Conservation (phyloP, 306 rosid genomes). For the Acmispon strigosus region DNA sequence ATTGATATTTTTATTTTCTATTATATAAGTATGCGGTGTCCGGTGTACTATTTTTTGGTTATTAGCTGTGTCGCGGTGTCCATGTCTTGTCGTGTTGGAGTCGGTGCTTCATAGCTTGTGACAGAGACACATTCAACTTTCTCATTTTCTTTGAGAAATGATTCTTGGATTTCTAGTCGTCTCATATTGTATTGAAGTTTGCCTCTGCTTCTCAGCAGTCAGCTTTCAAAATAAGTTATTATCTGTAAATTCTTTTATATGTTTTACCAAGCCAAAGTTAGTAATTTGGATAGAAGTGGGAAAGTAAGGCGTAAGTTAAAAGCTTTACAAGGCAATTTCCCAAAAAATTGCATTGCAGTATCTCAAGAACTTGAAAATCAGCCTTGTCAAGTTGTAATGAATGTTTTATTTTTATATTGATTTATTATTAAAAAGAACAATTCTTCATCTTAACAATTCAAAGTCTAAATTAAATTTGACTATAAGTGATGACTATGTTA, state of each 20-base stretch:
- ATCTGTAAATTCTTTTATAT: neutral
- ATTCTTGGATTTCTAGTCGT: neutral
- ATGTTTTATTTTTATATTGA: too few species aligned
- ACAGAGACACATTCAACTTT: neutral
- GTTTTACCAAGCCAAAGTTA: neutral
- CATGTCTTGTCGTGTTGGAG: too few species aligned
- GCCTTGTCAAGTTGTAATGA: neutral
- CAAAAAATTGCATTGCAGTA: neutral
- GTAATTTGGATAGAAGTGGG: neutral
- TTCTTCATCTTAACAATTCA: neutral
- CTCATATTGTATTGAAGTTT: neutral
- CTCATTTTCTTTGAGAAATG: neutral
- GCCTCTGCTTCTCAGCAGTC: neutral
- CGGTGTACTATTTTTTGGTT: too few species aligned
- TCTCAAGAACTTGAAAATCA: neutral
- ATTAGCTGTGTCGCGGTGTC: too few species aligned
- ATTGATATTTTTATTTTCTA: too few species aligned
- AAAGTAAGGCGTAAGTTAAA: neutral
- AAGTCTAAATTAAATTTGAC: neutral
- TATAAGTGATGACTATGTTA: neutral
- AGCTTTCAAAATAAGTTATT: neutral
- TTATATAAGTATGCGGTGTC: too few species aligned
- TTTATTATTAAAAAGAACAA: neutral
- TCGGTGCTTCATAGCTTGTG: neutral
- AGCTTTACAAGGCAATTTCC: neutral